Conservation (phyloP, 495 filamentous ascomycete species). For the Sphaerosporella brunnea region DNA sequence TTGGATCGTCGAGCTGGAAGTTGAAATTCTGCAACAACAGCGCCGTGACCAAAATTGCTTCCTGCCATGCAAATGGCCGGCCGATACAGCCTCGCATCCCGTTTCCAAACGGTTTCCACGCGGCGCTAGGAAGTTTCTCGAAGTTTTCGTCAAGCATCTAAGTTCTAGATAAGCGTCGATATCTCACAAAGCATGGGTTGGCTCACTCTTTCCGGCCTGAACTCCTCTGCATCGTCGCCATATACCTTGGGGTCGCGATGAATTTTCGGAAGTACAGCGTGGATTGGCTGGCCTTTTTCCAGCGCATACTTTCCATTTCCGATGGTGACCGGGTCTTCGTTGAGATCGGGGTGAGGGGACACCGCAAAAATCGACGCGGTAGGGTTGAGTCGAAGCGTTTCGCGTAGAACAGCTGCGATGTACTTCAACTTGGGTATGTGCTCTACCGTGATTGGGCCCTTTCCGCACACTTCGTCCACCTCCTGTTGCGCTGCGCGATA, state of each 20-base stretch:
- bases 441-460: constrained; percentile 43
- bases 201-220: constrained; percentile 36
- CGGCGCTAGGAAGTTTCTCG: constrained; percentile 34
- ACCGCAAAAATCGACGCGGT: constrained; percentile 42
- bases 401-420: constrained; percentile 39
- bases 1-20: constrained; percentile 37
- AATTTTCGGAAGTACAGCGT: constrained; percentile 37
- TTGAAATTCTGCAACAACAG: constrained; percentile 48
- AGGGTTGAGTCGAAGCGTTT: constrained; percentile 49
- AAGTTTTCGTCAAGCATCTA: constrained; percentile 44
- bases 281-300: constrained; percentile 36
- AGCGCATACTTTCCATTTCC: constrained; percentile 52
- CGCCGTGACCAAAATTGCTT: constrained; percentile 35
- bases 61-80: constrained; percentile 47
- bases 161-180: background rate
- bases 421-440: constrained; percentile 46
- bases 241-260: constrained; percentile 35
- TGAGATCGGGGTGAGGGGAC: constrained; percentile 28
- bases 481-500: constrained; percentile 47
- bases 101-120: constrained; percentile 48
- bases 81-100: constrained; percentile 38
- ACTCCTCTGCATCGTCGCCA: constrained; percentile 38
- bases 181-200: too few species aligned
- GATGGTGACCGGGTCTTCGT: constrained; percentile 31
- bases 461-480: constrained; percentile 48